phyloP scores from a whole-genome alignment of 306 rosid genomes.

The Ceratonia siliqua region DNA sequence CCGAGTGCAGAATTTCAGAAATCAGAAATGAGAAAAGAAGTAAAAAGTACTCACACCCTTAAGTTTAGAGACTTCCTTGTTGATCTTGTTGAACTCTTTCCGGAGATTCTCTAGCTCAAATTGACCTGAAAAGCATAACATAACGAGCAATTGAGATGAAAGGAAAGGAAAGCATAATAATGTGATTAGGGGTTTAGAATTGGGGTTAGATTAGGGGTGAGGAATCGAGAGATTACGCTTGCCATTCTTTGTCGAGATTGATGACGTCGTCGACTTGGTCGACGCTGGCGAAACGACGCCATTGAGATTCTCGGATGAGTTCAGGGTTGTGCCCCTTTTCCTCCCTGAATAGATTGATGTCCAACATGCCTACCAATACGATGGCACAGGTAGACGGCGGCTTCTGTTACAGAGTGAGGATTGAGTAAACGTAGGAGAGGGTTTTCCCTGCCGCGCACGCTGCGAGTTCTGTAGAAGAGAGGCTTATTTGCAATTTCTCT shows the following conservation, averaged over 20 bases:
- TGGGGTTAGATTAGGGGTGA: background rate
- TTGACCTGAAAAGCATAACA: conserved; percentile 35
- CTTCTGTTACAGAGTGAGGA: background rate
- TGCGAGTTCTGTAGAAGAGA: too few relatives aligned
- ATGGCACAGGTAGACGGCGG: background rate
- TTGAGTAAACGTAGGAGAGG: too few relatives aligned
- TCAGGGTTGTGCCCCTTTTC: conserved; percentile 67
- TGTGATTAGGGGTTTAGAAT: background rate
- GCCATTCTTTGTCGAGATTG: conserved; percentile 66
- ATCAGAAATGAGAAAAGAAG: background rate
- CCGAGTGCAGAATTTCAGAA: background rate
- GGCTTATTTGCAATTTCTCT: too few relatives aligned
- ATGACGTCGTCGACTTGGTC: conserved; percentile 66
- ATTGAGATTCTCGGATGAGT: conserved; percentile 66
- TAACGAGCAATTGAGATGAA: background rate
- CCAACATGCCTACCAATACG: conserved; percentile 43
- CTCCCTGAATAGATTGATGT: conserved; percentile 65
- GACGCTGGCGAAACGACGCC: conserved; percentile 63
- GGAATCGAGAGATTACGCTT: conserved; percentile 41
- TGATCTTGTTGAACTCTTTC: conserved; percentile 65
- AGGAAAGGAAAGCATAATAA: background rate
- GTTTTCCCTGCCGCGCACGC: too few relatives aligned
- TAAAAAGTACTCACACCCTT: conserved; percentile 39
- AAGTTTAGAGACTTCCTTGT: conserved; percentile 54
- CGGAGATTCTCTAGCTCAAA: conserved; percentile 58